These are phyloP conservation scores for Cadophora sp. DNA, from an alignment of 2,329 filamentous ascomycete species.

Conservation along the genomic window DNA sequence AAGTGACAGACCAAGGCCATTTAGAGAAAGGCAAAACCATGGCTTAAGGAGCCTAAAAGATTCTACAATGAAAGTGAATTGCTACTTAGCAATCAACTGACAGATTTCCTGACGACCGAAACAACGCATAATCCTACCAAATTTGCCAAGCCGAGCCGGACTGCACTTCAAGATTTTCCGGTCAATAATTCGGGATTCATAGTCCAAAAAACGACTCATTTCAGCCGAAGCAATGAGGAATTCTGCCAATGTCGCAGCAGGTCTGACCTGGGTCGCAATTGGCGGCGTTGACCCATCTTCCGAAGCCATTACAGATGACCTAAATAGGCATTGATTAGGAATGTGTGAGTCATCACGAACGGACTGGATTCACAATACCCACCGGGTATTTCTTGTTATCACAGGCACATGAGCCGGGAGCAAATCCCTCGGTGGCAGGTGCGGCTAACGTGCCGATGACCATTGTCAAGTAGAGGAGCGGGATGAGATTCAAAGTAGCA, in stretches of 20 bases:
- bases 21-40: background rate
- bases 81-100: background rate
- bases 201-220: background rate
- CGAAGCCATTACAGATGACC: background rate
- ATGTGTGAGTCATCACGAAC: background rate
- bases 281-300: background rate
- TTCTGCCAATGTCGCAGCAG: background rate
- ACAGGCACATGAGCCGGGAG: background rate
- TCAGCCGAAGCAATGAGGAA: background rate
- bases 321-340: background rate
- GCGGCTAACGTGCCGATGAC: background rate
- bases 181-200: background rate
- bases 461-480: background rate
- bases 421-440: background rate
- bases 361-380: background rate
- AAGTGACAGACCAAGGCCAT: background rate
- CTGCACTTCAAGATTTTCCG: background rate
- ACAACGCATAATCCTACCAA: background rate
- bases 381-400: background rate
- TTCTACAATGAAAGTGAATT: background rate
- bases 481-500: background rate
- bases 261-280: background rate
- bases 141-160: background rate
- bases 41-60: background rate
- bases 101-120: background rate